Percentiles rank a stretch among this genome's conserved stretches.
These are phyloP conservation scores for Prototheca stagnorum DNA, from an alignment of 163 green algal species.

Conservation along the genomic window DNA sequence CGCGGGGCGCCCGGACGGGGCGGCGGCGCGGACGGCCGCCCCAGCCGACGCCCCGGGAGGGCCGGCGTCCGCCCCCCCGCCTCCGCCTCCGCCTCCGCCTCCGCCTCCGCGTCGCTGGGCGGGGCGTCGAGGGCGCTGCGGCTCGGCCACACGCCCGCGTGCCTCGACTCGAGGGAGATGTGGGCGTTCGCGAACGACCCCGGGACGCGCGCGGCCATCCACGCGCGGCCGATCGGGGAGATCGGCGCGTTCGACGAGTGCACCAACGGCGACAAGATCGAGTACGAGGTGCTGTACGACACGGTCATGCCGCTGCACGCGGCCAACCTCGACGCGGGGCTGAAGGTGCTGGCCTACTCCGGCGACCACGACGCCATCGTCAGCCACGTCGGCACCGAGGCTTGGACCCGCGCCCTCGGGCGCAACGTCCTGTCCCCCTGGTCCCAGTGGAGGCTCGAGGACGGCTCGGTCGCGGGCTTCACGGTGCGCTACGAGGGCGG, in stretches of 20 bases:
- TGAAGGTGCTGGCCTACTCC: slow-evolving; percentile 49
- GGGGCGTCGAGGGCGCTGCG: too few relatives aligned
- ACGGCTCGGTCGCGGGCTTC: slow-evolving; percentile 44
- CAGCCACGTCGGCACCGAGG: slow-evolving; percentile 58
- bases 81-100: too few relatives aligned
- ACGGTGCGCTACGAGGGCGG: slow-evolving; percentile 30
- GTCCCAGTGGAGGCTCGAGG: slow-evolving; percentile 11
- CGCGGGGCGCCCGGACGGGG: too few relatives aligned
- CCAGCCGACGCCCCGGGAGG: too few relatives aligned
- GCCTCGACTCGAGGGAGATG: slow-evolving; percentile 29
- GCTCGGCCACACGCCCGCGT: slow-evolving; percentile 34
- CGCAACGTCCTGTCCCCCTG: slow-evolving; percentile 10
- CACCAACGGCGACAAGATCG: slow-evolving; percentile 33
- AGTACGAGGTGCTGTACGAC: slow-evolving; percentile 34
- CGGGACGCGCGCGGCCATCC: slow-evolving; percentile 35
- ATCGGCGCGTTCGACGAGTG: slow-evolving; percentile 45
- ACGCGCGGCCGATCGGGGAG: slow-evolving; percentile 27
- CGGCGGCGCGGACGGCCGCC: too few relatives aligned
- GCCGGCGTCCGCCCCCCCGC: too few relatives aligned
- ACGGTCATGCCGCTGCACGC: slow-evolving; percentile 49
- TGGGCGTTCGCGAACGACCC: slow-evolving; percentile 28
- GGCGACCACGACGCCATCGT: slow-evolving; percentile 66
- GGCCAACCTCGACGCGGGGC: slow-evolving; percentile 30
- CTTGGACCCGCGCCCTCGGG: slow-evolving; percentile 29
- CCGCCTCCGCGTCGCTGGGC: too few relatives aligned